Conservation (phyloP, 1,139 yeast species). For the Hansenula lynferdii region DNA sequence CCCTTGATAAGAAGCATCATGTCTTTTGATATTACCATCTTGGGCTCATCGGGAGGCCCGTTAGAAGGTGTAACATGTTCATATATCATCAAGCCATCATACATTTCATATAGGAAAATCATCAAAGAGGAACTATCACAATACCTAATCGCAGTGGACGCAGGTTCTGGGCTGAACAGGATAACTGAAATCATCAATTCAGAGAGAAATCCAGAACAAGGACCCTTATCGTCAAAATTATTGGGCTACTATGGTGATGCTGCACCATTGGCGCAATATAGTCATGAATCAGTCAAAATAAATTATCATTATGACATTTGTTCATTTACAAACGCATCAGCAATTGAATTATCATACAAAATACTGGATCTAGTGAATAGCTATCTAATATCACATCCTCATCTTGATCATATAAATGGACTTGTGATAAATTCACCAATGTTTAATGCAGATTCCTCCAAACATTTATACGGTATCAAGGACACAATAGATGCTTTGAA, state of each 20-base stretch:
- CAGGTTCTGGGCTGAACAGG: slow-evolving; percentile 68
- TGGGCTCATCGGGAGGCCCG: slow-evolving; percentile 83
- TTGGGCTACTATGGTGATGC: slow-evolving; percentile 23
- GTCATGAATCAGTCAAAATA: not conserved
- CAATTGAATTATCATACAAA: slow-evolving; percentile 20
- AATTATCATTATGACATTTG: not conserved
- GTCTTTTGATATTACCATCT: slow-evolving; percentile 46
- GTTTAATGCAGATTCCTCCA: slow-evolving; percentile 32
- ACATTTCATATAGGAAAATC: slow-evolving; percentile 34
- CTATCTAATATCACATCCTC: slow-evolving; percentile 75
- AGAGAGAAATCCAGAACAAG: slow-evolving; percentile 8
- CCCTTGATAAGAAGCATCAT: not conserved
- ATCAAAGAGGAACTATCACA: slow-evolving; percentile 27
- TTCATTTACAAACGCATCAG: slow-evolving; percentile 10
- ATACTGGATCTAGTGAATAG: slow-evolving; percentile 33
- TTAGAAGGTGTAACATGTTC: slow-evolving; percentile 63
- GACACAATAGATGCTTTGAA: slow-evolving; percentile 50
- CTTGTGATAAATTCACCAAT: slow-evolving; percentile 69
- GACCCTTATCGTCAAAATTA: slow-evolving; percentile 2
- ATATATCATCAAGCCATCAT: slow-evolving; percentile 54
- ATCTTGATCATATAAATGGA: slow-evolving; percentile 74
- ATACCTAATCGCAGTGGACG: slow-evolving; percentile 62
- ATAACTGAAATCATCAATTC: slow-evolving; percentile 44
- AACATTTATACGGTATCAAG: slow-evolving; percentile 48
- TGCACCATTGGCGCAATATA: slow-evolving; percentile 7